Evolutionary conservation across 1,284 basidiomycete genomes (phyloP).

Genomic region (Schizophyllum commune): DNA sequence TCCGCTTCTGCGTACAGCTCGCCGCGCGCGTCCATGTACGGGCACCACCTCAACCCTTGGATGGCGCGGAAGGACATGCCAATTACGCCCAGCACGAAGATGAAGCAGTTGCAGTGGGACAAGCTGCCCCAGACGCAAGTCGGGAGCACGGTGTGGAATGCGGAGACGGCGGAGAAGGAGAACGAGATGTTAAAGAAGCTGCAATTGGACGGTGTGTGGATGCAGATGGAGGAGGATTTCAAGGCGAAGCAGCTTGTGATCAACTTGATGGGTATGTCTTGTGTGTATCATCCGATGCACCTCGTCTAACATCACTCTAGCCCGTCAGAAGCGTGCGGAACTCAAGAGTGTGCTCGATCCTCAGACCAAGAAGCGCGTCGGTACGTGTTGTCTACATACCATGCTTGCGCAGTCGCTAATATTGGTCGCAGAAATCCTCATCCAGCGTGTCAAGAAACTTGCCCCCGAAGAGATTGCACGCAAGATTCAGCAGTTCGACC

Average conservation of each 20-base stretch:
- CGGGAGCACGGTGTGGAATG: slow-evolving; percentile 79
- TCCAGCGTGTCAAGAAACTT: slow-evolving; percentile 76
- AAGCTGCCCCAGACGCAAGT: slow-evolving; percentile 85
- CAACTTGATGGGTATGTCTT: slow-evolving; percentile 60
- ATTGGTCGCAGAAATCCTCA: slow-evolving; percentile 67
- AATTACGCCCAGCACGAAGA: slow-evolving; percentile 81
- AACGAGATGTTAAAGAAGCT: slow-evolving; percentile 74
- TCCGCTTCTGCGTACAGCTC: slow-evolving; percentile 42
- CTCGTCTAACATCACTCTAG: slow-evolving; percentile 26
- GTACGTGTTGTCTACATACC: slow-evolving; percentile 35
- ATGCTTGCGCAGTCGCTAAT: slow-evolving; percentile 2
- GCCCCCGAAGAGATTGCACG: slow-evolving; percentile 80
- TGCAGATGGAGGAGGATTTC: slow-evolving; percentile 97
- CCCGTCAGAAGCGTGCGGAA: slow-evolving; percentile 76
- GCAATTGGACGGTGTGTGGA: slow-evolving; percentile 82
- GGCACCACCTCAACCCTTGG: slow-evolving; percentile 47
- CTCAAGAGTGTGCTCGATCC: slow-evolving; percentile 87
- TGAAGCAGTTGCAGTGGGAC: slow-evolving; percentile 99
- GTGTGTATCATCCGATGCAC: background rate
- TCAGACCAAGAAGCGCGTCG: slow-evolving; percentile 85
- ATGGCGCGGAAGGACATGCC: slow-evolving; percentile 79
- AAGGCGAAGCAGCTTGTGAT: slow-evolving; percentile 93
- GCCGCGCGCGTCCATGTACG: slow-evolving; percentile 53
- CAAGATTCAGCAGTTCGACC: slow-evolving; percentile 81
- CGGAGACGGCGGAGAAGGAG: slow-evolving; percentile 63